Conservation (phyloP, 768 basidiomycete species). For the Amanita molliuscula region DNA sequence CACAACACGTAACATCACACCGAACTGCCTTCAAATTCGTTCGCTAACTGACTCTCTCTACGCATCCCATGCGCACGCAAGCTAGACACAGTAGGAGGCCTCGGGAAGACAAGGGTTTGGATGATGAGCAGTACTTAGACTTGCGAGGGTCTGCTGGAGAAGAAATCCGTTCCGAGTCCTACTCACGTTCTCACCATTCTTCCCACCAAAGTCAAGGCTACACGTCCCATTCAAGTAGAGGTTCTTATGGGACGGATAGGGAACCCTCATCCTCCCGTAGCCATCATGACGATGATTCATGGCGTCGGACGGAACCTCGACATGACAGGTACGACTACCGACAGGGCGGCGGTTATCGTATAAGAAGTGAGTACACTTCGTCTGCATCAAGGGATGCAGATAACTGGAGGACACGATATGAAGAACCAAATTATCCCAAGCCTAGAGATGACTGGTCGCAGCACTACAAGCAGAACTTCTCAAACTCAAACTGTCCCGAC, state of each 20-base stretch:
- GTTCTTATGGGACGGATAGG: conserved; percentile 35
- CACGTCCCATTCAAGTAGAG: conserved; percentile 29
- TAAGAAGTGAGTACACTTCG: conserved; percentile 35
- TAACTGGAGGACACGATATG: conserved; percentile 31
- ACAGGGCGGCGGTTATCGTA: conserved; percentile 37
- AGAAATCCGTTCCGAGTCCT: conserved; percentile 41
- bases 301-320: conserved; percentile 36
- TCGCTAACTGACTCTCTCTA: conserved; percentile 13
- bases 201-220: conserved; percentile 38
- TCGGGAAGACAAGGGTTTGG: conserved; percentile 38
- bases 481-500: conserved; percentile 37
- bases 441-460: conserved; percentile 38
- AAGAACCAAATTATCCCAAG: conserved; percentile 30
- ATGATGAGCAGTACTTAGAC: conserved; percentile 38
- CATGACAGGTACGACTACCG: conserved; percentile 33
- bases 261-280: conserved; percentile 44
- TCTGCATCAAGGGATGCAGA: conserved; percentile 33
- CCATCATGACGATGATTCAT: conserved; percentile 38
- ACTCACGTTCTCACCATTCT: conserved; percentile 37
- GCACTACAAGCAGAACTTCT: conserved; percentile 34
- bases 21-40: conserved; percentile 10
- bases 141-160: conserved; percentile 29
- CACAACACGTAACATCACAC: conserved; percentile 23
- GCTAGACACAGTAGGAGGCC: conserved; percentile 39
- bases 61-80: conserved; percentile 30